Evolutionary conservation across 805 yeast species (phyloP), one percentile per base, ranked within the genome.

Genomic region (Wickerhamiella kurtzmanii): DNA sequence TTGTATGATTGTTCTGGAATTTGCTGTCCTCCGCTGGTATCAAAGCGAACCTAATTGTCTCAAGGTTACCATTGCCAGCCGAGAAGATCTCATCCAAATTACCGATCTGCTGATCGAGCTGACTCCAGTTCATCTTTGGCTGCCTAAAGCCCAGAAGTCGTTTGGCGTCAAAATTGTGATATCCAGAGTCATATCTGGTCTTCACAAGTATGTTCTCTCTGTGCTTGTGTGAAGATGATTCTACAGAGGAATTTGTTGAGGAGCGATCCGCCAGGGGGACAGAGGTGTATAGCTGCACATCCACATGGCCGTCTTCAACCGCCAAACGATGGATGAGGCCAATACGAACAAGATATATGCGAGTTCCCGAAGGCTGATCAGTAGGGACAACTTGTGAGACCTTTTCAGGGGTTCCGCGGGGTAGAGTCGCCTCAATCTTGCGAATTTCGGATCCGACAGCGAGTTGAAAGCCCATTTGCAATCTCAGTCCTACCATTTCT

Each of bases 401-500:
- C 13, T 72, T 61, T 15, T 72, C 75, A 1, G 76, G 72, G 53
- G 72, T 73, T 41, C 83, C 77, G 41, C 72, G 68, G 6, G 80
- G 70, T 48, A 75, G 65, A 50, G 80, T 62, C 50, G 72, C 63
- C 61, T 89, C 96, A 2, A 82, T 74, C 42, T 71, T 72, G 36
- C 72, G 71, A 1, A 84, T 89, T 21, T 67, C 68, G 0, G 76
- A 73, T 0, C 94, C 95, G 41, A 75, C 75, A 53, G 94, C 85
- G 28, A 92, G 77, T 59, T 92, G 99, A 59, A 87, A 94, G 0
- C 99, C 98, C 47, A 85, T 69, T 46, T 84, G 72, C 22, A 92
- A 67, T 48, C 99, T 70, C 53, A 85, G 66, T 40, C 85, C 81
- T 9, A 92, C 78, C 94, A 92, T 84, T 53, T 86, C 94, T 47